Percentiles rank a stretch among this genome's conserved stretches.
These are phyloP conservation scores for Fusarium sp. DNA, from an alignment of 2,329 filamentous ascomycete genomes.

Conservation along the genomic window DNA sequence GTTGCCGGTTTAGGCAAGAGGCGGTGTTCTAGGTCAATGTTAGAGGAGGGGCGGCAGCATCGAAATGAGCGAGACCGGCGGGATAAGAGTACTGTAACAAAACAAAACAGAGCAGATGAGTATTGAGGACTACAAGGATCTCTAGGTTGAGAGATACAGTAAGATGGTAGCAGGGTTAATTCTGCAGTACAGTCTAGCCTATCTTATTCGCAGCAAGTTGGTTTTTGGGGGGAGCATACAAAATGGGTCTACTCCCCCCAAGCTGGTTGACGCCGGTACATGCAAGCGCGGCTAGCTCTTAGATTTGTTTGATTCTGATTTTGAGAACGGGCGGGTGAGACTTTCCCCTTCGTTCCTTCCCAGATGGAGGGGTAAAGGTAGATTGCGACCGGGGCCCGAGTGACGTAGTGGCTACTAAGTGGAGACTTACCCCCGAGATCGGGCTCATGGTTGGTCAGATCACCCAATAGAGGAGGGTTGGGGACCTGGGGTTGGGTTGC, in stretches of 20 bases:
- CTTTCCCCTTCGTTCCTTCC: conserved; percentile 26
- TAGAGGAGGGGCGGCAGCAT: conserved; percentile 35
- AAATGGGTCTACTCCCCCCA: conserved; percentile 3
- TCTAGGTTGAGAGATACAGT: background rate
- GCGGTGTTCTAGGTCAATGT: conserved; percentile 23
- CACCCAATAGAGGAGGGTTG: conserved; percentile 13
- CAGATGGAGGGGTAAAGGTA: conserved; percentile 30
- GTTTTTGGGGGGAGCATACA: background rate
- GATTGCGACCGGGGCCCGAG: conserved; percentile 33
- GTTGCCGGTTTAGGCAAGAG: conserved; percentile 47
- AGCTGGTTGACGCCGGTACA: conserved; percentile 28
- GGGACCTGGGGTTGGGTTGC: conserved; percentile 5
- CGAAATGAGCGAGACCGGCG: conserved; percentile 40
- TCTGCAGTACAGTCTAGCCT: background rate
- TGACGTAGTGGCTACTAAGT: conserved; percentile 42
- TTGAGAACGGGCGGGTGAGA: conserved; percentile 19
- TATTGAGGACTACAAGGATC: background rate
- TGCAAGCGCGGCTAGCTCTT: conserved; percentile 29
- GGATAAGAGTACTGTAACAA: conserved; percentile 16
- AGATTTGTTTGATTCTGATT: conserved; percentile 19
- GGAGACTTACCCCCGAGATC: conserved; percentile 28
- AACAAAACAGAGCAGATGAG: conserved; percentile 7
- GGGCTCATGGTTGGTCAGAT: conserved; percentile 29
- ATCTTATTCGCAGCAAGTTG: conserved; percentile 10
- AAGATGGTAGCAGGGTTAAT: conserved; percentile 18